Evolutionary conservation across 2,329 filamentous ascomycete species (phyloP).

Genomic region (Colletotrichum godetiae): DNA sequence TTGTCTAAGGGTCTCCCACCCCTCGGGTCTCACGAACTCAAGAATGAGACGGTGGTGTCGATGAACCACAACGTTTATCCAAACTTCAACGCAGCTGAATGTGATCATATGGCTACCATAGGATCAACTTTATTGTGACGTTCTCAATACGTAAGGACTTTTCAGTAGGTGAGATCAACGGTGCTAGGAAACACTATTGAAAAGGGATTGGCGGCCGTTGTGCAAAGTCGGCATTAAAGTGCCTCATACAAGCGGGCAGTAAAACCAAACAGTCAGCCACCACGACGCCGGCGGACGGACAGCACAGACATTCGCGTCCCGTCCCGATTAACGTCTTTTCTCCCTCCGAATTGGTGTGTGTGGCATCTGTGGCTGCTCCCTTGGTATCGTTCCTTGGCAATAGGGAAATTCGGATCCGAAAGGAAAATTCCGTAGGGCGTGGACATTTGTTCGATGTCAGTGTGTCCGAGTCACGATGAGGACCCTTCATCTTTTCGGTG

Average conservation of each 20-base stretch:
- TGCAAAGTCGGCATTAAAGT: conserved; percentile 2
- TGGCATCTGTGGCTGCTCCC: neutral
- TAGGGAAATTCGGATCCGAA: conserved; percentile 4
- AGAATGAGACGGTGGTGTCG: neutral
- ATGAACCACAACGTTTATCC: neutral
- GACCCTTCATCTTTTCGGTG: neutral
- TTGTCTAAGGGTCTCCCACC: neutral
- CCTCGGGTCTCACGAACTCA: neutral
- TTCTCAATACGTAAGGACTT: neutral
- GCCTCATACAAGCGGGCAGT: neutral
- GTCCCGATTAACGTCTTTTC: conserved; percentile 4
- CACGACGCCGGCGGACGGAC: neutral
- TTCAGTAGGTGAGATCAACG: neutral
- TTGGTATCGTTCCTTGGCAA: neutral
- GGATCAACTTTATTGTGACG: neutral
- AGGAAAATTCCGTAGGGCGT: neutral
- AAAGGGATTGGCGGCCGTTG: neutral
- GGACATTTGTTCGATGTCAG: neutral
- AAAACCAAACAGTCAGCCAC: neutral
- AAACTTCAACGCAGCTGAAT: neutral
- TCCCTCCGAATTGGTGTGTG: neutral
- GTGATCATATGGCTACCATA: neutral
- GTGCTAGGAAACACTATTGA: neutral
- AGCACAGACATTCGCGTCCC: conserved; percentile 29
- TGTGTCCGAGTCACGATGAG: neutral